Percentiles rank a stretch among this genome's conserved stretches.
These are phyloP conservation scores for Quercus gilva DNA, from an alignment of 306 rosid genomes.

Conservation along the genomic window DNA sequence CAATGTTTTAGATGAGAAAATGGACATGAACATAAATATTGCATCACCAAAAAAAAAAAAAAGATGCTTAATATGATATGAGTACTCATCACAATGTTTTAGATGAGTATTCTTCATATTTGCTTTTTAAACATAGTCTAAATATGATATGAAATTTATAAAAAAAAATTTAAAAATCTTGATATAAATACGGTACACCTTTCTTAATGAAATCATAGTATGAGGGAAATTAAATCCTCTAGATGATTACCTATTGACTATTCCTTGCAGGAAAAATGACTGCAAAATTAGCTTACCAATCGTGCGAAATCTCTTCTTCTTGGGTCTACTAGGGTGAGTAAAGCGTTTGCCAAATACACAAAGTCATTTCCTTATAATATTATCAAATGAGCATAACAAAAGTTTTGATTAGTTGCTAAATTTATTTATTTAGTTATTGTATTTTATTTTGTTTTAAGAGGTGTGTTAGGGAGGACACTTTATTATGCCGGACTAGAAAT, in stretches of 20 bases:
- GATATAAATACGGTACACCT: no score
- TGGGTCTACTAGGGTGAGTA: constrained; percentile 23
- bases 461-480: constrained; percentile 14
- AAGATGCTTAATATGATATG: no score
- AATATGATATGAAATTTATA: no score
- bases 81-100: no score
- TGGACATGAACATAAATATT: no score
- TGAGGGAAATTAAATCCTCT: no score
- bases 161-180: no score
- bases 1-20: no score
- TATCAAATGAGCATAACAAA: neutral
- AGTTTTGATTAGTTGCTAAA: neutral
- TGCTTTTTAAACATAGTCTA: no score
- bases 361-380: neutral
- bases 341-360: neutral
- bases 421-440: neutral
- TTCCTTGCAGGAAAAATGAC: constrained; percentile 12
- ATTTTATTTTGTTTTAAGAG: neutral
- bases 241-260: neutral
- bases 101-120: no score
- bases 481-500: constrained; percentile 14
- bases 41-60: no score
- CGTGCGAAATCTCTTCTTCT: constrained; percentile 17
- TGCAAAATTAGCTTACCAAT: constrained; percentile 13
- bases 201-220: no score